Evolutionary conservation across 352 stramenopile species (phyloP).

Genomic region (Phytophthora sojae): DNA sequence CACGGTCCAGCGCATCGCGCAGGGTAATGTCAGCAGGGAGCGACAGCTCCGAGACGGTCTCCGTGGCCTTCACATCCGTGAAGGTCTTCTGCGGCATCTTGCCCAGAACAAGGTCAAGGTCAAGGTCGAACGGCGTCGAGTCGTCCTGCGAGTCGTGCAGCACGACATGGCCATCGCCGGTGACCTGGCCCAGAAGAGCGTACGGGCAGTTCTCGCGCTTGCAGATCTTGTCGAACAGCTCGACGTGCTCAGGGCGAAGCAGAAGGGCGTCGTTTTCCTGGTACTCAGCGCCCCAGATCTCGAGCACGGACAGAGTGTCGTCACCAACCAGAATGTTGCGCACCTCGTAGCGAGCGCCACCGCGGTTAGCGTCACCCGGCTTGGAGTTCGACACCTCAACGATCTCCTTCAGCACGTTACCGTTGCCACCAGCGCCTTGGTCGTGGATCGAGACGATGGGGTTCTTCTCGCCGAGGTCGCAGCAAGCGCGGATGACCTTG

Average conservation of each 20-base stretch:
- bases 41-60: slow-evolving; percentile 59
- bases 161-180: slow-evolving; percentile 96
- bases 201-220: slow-evolving; percentile 98
- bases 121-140: slow-evolving; percentile 96
- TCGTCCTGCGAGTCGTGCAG: slow-evolving; percentile 96
- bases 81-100: slow-evolving; percentile 99
- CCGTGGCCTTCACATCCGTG: slow-evolving; percentile 80
- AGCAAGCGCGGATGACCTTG: slow-evolving; percentile 98
- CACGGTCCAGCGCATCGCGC: slow-evolving; percentile 92
- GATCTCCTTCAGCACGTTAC: slow-evolving; percentile 99
- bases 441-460: slow-evolving; percentile 99
- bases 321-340: slow-evolving; percentile 97
- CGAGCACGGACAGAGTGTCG: slow-evolving; percentile 97
- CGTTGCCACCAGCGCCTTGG: slow-evolving; percentile 99
- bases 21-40: slow-evolving; percentile 93
- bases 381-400: slow-evolving; percentile 90
- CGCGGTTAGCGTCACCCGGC: slow-evolving; percentile 90
- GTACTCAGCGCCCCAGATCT: slow-evolving; percentile 99
- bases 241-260: slow-evolving; percentile 89
- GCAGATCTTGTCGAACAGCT: slow-evolving; percentile 96
- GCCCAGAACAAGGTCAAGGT: slow-evolving; percentile 97
- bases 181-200: slow-evolving; percentile 95
- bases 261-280: slow-evolving; percentile 99
- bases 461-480: slow-evolving; percentile 97
- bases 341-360: slow-evolving; percentile 94